A percentile compares a stretch with the other conserved stretches of the same genome.
Evolutionary conservation across 2,329 filamentous ascomycete genomes (phyloP).

Genomic region (Paradendryphiella salina): DNA sequence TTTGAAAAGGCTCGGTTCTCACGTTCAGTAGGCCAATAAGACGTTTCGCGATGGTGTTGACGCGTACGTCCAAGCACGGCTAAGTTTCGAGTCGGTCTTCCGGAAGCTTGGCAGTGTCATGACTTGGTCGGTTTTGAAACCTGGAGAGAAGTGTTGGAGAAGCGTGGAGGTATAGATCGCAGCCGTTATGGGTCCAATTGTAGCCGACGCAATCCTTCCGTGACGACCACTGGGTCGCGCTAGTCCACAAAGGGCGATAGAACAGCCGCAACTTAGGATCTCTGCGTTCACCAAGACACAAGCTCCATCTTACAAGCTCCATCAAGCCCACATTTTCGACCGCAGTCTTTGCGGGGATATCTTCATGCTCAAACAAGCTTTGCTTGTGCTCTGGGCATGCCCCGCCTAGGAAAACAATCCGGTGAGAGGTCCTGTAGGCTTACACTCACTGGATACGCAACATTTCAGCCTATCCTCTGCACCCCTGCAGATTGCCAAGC

Average conservation of each 20-base stretch:
- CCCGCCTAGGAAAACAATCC: neutral
- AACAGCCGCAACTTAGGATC: slow-evolving; percentile 4
- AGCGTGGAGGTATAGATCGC: slow-evolving; percentile 21
- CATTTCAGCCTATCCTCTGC: slow-evolving; percentile 17
- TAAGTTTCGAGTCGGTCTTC: slow-evolving; percentile 24
- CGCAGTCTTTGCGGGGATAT: neutral
- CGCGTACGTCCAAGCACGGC: slow-evolving; percentile 38
- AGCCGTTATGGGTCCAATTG: slow-evolving; percentile 12
- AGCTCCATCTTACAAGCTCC: neutral
- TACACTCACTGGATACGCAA: neutral
- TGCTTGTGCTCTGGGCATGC: slow-evolving; percentile 1
- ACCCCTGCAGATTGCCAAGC: slow-evolving; percentile 29
- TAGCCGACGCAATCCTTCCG: slow-evolving; percentile 7
- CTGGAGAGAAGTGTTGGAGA: slow-evolving; percentile 15
- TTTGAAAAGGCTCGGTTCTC: slow-evolving; percentile 32
- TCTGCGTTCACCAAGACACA: neutral
- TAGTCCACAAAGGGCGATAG: slow-evolving; percentile 1
- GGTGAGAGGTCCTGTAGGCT: neutral
- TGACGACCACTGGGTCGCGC: slow-evolving; percentile 12
- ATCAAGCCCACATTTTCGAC: neutral
- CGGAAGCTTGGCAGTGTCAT: slow-evolving; percentile 18
- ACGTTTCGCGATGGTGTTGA: slow-evolving; percentile 18
- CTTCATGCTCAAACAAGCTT: slow-evolving; percentile 9
- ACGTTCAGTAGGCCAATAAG: slow-evolving; percentile 36
- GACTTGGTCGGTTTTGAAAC: slow-evolving; percentile 31